phyloP scores from a whole-genome alignment of 192 early-diverging fungal species.

The Chytriomyces sp. region DNA sequence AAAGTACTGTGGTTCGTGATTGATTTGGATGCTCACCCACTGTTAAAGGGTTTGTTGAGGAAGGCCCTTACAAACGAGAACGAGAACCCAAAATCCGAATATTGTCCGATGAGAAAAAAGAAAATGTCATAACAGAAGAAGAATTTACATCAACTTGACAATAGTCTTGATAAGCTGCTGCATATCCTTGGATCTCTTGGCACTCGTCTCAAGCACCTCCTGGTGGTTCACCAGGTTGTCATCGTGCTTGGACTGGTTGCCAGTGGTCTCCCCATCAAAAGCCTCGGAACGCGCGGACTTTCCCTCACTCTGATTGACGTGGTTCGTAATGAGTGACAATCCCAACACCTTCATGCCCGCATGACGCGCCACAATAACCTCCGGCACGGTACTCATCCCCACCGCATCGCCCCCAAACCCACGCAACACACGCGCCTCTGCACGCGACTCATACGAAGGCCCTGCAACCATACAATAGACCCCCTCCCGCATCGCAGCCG shows the following conservation, averaged over 20 bases:
- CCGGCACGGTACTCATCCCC: constrained; percentile 88
- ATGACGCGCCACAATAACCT: constrained; percentile 82
- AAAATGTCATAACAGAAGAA: too few species aligned
- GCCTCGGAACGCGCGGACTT: constrained; percentile 8
- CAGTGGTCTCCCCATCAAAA: constrained; percentile 20
- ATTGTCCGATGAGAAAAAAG: too few species aligned
- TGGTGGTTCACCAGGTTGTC: constrained; percentile 68
- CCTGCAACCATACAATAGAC: constrained; percentile 81
- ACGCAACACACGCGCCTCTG: constrained; percentile 78
- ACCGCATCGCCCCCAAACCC: constrained; percentile 77
- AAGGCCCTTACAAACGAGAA: too few species aligned
- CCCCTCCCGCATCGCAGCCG: constrained; percentile 76
- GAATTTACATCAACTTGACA: constrained; percentile 35
- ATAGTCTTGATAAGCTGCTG: constrained; percentile 54
- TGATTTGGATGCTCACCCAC: too few species aligned
- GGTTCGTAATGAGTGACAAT: constrained; percentile 77
- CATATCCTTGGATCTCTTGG: constrained; percentile 56
- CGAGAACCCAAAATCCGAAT: too few species aligned
- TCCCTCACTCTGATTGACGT: constrained; percentile 24
- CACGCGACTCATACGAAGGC: constrained; percentile 83
- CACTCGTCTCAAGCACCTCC: constrained; percentile 69
- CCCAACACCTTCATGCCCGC: constrained; percentile 79
- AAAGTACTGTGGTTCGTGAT: too few species aligned
- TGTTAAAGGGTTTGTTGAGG: too few species aligned
- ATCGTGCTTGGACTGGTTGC: constrained; percentile 27